Evolutionary conservation across 192 early-diverging fungal genomes (phyloP).

Genomic region (Linderina pennispora): DNA sequence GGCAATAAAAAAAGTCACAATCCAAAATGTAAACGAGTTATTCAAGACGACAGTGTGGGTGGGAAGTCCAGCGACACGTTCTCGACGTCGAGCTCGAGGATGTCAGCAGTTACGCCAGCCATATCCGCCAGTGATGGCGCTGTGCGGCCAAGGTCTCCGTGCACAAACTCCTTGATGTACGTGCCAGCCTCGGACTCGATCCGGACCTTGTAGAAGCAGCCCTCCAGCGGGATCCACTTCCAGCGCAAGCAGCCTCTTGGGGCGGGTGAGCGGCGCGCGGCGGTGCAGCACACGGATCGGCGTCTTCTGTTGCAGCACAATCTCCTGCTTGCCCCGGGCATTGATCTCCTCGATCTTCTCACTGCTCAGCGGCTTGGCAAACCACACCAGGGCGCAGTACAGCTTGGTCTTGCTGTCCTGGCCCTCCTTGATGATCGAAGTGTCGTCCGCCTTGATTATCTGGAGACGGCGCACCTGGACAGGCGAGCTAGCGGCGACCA

Average conservation of each 20-base stretch:
- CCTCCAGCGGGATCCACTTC: slow-evolving; percentile 45
- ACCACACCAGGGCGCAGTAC: slow-evolving; percentile 67
- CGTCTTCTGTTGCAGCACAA: slow-evolving; percentile 60
- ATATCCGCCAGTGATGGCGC: slow-evolving; percentile 61
- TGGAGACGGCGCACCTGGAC: slow-evolving; percentile 52
- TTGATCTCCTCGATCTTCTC: slow-evolving; percentile 53
- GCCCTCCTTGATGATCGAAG: slow-evolving; percentile 61
- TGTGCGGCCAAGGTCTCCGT: slow-evolving; percentile 87
- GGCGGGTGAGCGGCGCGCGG: slow-evolving; percentile 54
- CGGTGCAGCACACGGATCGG: slow-evolving; percentile 71
- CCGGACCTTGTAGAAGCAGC: slow-evolving; percentile 54
- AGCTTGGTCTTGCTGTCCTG: slow-evolving; percentile 70
- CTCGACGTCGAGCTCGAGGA: slow-evolving; percentile 80
- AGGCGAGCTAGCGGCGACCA: slow-evolving; percentile 37
- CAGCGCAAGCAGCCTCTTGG: slow-evolving; percentile 49
- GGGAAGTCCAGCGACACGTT: slow-evolving; percentile 86
- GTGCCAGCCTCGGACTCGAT: slow-evolving; percentile 85
- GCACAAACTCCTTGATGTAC: slow-evolving; percentile 91
- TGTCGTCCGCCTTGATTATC: slow-evolving; percentile 48
- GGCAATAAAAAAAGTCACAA: no score
- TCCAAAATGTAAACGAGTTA: no score
- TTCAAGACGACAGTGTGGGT: slow-evolving; percentile 13
- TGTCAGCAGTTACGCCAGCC: slow-evolving; percentile 59
- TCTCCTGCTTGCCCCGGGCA: slow-evolving; percentile 26
- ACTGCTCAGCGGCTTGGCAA: slow-evolving; percentile 48